phyloP scores from a whole-genome alignment of 2,329 filamentous ascomycete genomes.

The Trichothecium roseum region DNA sequence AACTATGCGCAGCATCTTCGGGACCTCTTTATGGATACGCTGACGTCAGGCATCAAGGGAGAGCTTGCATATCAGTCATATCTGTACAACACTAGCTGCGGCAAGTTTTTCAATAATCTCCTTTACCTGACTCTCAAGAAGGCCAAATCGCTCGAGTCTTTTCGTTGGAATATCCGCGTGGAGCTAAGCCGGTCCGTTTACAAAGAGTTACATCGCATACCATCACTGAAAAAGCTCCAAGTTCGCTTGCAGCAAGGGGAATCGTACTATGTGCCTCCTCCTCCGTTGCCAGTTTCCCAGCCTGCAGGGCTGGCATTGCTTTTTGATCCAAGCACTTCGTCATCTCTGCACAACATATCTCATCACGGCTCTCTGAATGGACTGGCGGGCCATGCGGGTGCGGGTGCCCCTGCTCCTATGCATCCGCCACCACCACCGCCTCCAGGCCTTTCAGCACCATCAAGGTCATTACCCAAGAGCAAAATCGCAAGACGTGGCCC shows the following conservation, averaged over 20 bases:
- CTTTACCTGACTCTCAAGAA: conserved; percentile 42
- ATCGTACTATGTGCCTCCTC: conserved; percentile 41
- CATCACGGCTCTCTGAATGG: conserved; percentile 9
- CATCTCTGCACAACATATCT: conserved; percentile 30
- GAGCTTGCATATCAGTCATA: conserved; percentile 44
- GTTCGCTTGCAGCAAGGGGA: conserved; percentile 48
- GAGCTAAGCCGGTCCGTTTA: conserved; percentile 51
- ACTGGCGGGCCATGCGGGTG: conserved; percentile 3
- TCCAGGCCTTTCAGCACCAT: conserved; percentile 17
- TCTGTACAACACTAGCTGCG: conserved; percentile 43
- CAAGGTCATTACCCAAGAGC: conserved; percentile 24
- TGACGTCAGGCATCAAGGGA: conserved; percentile 40
- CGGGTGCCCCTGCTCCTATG: neutral
- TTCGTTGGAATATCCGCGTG: conserved; percentile 49
- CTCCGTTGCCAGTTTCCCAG: conserved; percentile 28
- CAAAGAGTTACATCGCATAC: conserved; percentile 42
- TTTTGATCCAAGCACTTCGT: conserved; percentile 15
- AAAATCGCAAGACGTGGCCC: conserved; percentile 20
- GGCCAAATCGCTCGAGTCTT: conserved; percentile 3
- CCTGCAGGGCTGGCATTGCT: neutral
- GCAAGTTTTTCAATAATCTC: conserved; percentile 54
- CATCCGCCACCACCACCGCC: conserved; percentile 9
- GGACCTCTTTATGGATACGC: conserved; percentile 45
- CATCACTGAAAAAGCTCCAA: conserved; percentile 41
- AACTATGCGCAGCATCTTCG: conserved; percentile 49